phyloP scores from a whole-genome alignment of 1,139 yeast genomes.

The Blastobotrys proliferans region DNA sequence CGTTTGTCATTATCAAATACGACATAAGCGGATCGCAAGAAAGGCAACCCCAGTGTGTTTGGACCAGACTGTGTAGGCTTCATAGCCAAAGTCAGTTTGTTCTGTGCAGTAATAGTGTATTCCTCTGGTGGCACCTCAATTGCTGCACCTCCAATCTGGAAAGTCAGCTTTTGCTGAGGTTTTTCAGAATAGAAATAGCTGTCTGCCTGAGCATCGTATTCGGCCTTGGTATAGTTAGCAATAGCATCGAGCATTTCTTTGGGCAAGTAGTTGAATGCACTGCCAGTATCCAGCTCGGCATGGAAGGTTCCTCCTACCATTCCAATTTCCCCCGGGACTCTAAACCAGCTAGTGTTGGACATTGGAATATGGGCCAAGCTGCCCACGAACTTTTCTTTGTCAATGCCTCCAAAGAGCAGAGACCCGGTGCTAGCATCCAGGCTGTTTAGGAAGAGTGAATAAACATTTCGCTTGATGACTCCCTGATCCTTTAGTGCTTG shows the following conservation, averaged over 20 bases:
- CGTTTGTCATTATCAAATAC: slow-evolving; percentile 56
- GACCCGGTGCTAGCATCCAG: slow-evolving; percentile 31
- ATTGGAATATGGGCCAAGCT: slow-evolving; percentile 46
- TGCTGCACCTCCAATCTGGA: slow-evolving; percentile 28
- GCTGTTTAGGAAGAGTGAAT: slow-evolving; percentile 32
- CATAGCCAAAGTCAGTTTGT: slow-evolving; percentile 22
- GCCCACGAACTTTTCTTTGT: slow-evolving; percentile 49
- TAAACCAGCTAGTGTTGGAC: slow-evolving; percentile 26
- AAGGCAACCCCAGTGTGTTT: slow-evolving; percentile 62
- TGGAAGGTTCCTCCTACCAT: slow-evolving; percentile 24
- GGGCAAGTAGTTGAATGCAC: slow-evolving; percentile 58
- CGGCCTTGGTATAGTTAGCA: slow-evolving; percentile 24
- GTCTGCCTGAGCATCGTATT: slow-evolving; percentile 3
- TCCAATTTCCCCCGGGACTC: slow-evolving; percentile 15
- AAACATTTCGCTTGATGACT: slow-evolving; percentile 43
- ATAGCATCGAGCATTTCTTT: slow-evolving; percentile 22
- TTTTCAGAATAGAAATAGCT: slow-evolving; percentile 21
- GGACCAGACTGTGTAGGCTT: slow-evolving; percentile 25
- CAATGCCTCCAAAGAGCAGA: slow-evolving; percentile 51
- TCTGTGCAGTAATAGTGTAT: slow-evolving; percentile 14
- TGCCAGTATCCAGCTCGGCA: slow-evolving; percentile 57
- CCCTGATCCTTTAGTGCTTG: slow-evolving; percentile 42
- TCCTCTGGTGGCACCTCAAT: slow-evolving; percentile 28
- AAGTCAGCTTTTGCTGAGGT: slow-evolving; percentile 18
- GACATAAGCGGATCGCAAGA: slow-evolving; percentile 68